Evolutionary conservation across 169 alveolate genomes (phyloP).

Genomic region (Plasmodium relictum): DNA sequence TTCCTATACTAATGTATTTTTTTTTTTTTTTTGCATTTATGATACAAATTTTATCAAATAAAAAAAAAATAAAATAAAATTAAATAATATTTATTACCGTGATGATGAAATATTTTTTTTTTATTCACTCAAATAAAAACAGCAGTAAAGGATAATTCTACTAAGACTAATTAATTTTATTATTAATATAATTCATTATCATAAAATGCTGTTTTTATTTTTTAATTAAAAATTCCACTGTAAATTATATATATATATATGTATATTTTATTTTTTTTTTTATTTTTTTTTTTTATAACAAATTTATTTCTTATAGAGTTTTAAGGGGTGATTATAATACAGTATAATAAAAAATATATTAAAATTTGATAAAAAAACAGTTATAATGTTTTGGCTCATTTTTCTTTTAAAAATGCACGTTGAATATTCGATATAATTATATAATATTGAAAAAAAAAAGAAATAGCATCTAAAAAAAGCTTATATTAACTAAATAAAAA

Average conservation of each 20-base stretch:
- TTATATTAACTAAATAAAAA: too few relatives aligned
- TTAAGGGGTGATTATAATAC: slow-evolving; percentile 17
- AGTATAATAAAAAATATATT: too few relatives aligned
- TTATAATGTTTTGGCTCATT: too few relatives aligned
- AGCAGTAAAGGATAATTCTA: slow-evolving; percentile 18
- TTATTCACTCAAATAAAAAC: not conserved
- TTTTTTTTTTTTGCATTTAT: too few relatives aligned
- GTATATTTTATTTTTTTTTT: not conserved
- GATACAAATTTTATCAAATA: too few relatives aligned
- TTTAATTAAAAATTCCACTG: not conserved
- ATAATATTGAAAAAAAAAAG: not conserved
- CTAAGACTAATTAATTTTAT: not conserved
- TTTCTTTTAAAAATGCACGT: too few relatives aligned
- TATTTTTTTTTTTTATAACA: not conserved
- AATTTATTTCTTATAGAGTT: slow-evolving; percentile 16
- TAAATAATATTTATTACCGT: too few relatives aligned
- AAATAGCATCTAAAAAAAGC: too few relatives aligned
- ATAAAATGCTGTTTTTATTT: not conserved
- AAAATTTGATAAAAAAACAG: too few relatives aligned
- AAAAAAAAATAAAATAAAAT: too few relatives aligned
- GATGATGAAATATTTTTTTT: too few relatives aligned
- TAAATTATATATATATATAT: not conserved
- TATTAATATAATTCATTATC: not conserved
- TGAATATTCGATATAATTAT: not conserved
- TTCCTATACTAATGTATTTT: too few relatives aligned